Conservation (phyloP, 306 rosid genomes). For the Oxytropis ochrocephala region DNA sequence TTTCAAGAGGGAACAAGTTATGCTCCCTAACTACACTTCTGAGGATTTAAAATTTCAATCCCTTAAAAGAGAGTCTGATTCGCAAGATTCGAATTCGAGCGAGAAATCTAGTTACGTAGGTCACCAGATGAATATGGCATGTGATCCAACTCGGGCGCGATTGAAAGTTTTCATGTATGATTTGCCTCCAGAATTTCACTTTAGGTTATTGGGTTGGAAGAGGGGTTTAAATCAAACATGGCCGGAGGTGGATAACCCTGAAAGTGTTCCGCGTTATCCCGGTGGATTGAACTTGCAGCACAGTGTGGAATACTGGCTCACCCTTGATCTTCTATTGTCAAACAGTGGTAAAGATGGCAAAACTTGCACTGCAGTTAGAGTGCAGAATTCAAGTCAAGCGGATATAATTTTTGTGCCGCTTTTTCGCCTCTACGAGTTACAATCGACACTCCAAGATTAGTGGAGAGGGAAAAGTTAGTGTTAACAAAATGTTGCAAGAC, state of each 20-base stretch:
- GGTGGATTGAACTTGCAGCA: slow-evolving; percentile 96
- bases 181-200: slow-evolving; percentile 86
- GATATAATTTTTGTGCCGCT: slow-evolving; percentile 86
- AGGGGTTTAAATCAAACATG: slow-evolving; percentile 64
- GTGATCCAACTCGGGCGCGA: slow-evolving; percentile 35
- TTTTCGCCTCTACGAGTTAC: slow-evolving; percentile 88
- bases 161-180: slow-evolving; percentile 90
- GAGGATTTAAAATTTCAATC: slow-evolving; percentile 18
- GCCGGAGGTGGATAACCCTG: slow-evolving; percentile 53
- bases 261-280: slow-evolving; percentile 56
- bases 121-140: slow-evolving; percentile 21
- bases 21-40: slow-evolving; percentile 22
- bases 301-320: slow-evolving; percentile 87
- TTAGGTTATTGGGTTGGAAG: slow-evolving; percentile 86
- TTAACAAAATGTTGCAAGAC: slow-evolving; percentile 63
- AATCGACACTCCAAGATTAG: slow-evolving; percentile 69
- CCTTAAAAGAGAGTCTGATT: slow-evolving; percentile 26
- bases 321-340: slow-evolving; percentile 82
- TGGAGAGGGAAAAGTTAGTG: slow-evolving; percentile 53
- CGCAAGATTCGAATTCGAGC: slow-evolving; percentile 29
- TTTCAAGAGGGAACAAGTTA: slow-evolving; percentile 29
- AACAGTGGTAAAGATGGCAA: slow-evolving; percentile 22
- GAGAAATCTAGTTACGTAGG: slow-evolving; percentile 21
- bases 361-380: slow-evolving; percentile 65
- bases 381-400: slow-evolving; percentile 71